phyloP scores from a whole-genome alignment of 805 yeast genomes.

The Isabelozyma gotoi region DNA sequence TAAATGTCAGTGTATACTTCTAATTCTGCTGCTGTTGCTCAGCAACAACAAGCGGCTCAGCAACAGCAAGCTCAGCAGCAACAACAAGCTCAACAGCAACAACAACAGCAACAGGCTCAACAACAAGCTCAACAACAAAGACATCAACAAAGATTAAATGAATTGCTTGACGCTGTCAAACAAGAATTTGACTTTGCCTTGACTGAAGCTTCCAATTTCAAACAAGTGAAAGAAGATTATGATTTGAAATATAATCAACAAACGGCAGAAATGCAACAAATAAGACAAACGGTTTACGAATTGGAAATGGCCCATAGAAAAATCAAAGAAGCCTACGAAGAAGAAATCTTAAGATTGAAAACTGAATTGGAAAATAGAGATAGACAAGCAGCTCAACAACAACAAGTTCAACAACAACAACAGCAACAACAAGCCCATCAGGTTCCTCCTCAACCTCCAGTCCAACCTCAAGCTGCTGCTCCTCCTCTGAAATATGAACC shows the following conservation, averaged over 20 bases:
- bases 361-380: conserved; percentile 82
- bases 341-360: conserved; percentile 82
- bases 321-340: conserved; percentile 94
- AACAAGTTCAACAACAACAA: conserved; percentile 28
- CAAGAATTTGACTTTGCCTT: conserved; percentile 85
- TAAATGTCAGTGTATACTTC: conserved; percentile 37
- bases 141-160: conserved; percentile 57
- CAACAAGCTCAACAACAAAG: conserved; percentile 38
- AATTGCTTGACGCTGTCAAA: conserved; percentile 86
- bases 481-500: conserved; percentile 19
- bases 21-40: conserved; percentile 24
- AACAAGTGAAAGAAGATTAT: conserved; percentile 89
- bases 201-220: conserved; percentile 80
- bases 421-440: conserved; percentile 26
- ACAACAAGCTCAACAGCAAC: conserved; percentile 21
- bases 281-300: conserved; percentile 90
- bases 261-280: conserved; percentile 88
- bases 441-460: conserved; percentile 12
- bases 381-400: conserved; percentile 52
- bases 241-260: conserved; percentile 90
- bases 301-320: conserved; percentile 91
- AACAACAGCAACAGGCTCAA: conserved; percentile 18
- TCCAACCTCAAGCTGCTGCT: conserved; percentile 12
- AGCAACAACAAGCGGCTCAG: conserved; percentile 19
- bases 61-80: conserved; percentile 23